Conservation (phyloP, 176 grass and related monocot genomes). For the Triticum dicoccoides region DNA sequence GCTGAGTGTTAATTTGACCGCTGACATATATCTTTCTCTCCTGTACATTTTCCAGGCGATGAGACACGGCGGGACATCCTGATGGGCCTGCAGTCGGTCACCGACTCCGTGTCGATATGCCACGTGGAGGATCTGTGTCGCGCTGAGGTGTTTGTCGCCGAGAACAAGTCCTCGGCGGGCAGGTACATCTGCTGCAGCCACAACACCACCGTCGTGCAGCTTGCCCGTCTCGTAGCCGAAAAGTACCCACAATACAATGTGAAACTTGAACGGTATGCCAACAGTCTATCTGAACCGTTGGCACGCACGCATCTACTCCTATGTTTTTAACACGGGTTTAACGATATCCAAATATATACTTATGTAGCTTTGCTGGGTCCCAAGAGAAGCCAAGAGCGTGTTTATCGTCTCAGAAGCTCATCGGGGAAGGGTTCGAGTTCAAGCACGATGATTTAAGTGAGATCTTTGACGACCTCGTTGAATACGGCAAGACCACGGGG, state of each 20-base stretch:
- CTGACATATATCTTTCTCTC: too few relatives aligned
- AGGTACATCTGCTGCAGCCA: conserved; percentile 43
- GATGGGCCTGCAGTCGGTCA: not conserved
- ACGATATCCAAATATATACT: not conserved
- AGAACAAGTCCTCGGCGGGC: conserved; percentile 12
- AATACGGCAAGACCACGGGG: conserved; percentile 9
- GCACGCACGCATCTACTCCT: too few relatives aligned
- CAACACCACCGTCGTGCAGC: not conserved
- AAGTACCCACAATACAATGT: conserved; percentile 28
- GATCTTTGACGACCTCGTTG: conserved; percentile 20
- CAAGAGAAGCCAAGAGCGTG: not conserved
- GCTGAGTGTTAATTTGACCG: not conserved
- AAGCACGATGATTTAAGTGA: not conserved
- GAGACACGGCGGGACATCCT: not conserved
- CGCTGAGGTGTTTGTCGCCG: conserved; percentile 35
- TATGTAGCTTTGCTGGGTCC: not conserved
- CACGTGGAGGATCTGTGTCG: conserved; percentile 42
- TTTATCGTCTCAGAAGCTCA: conserved; percentile 32
- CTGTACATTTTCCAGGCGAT: not conserved
- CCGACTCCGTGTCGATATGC: not conserved
- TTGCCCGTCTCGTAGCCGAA: not conserved
- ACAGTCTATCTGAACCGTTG: not conserved
- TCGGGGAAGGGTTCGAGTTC: conserved; percentile 31
- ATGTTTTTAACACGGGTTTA: not conserved
- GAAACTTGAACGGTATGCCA: not conserved